A percentile compares a stretch with the other conserved stretches of the same genome.
Evolutionary conservation across 176 grass and related monocot species (phyloP).

Genomic region (Oryza brachyantha): DNA sequence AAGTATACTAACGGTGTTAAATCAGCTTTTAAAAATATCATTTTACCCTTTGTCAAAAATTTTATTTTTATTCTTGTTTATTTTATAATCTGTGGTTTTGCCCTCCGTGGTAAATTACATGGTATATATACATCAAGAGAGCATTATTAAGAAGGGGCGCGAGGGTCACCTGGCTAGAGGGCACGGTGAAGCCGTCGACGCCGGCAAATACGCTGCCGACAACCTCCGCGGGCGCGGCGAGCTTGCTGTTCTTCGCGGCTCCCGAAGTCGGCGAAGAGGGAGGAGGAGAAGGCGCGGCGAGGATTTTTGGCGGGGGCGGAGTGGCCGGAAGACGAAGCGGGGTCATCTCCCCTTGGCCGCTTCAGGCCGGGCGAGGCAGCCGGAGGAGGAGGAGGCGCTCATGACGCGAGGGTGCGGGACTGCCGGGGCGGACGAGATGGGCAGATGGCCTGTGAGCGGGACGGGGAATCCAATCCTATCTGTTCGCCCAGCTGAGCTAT

Average conservation of each 20-base stretch:
- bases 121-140: too few relatives aligned
- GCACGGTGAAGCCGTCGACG: conserved; percentile 63
- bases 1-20: too few relatives aligned
- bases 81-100: too few relatives aligned
- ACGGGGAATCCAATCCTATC: conserved; percentile 5
- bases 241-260: conserved; percentile 66
- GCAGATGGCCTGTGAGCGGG: too few relatives aligned
- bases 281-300: conserved; percentile 41
- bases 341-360: conserved; percentile 11
- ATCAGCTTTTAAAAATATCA: too few relatives aligned
- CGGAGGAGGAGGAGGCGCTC: conserved; percentile 25
- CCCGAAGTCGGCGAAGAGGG: conserved; percentile 63
- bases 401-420: background rate
- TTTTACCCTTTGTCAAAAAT: too few relatives aligned
- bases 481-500: too few relatives aligned
- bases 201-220: conserved; percentile 45
- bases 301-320: conserved; percentile 29
- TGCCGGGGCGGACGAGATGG: too few relatives aligned
- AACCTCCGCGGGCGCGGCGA: conserved; percentile 24
- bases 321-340: conserved; percentile 7
- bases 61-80: too few relatives aligned
- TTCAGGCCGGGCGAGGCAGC: conserved; percentile 21
- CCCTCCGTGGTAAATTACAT: too few relatives aligned
- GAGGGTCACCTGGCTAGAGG: conserved; percentile 55
- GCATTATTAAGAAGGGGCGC: too few relatives aligned